phyloP scores from a whole-genome alignment of 148 eudicot species.

The Drosera capensis region DNA sequence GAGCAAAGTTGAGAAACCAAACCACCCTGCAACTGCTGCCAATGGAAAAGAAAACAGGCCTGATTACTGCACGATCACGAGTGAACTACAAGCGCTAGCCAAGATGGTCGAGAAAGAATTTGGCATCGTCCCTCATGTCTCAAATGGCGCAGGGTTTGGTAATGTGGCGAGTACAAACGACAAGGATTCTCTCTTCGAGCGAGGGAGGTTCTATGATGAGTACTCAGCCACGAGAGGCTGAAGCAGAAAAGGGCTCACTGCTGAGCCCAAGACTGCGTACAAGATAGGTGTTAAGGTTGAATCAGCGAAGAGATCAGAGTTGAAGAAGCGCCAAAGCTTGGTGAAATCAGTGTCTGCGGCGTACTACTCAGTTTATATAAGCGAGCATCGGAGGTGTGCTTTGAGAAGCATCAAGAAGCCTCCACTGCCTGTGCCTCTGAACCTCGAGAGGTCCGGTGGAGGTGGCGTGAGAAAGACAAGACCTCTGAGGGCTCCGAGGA shows the following conservation, averaged over 20 bases:
- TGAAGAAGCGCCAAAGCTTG: slow-evolving; percentile 23
- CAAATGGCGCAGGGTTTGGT: background rate
- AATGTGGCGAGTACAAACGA: slow-evolving; percentile 5
- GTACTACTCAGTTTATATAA: slow-evolving; percentile 26
- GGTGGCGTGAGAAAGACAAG: slow-evolving; percentile 24
- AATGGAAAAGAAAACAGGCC: slow-evolving; percentile 26
- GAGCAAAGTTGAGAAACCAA: slow-evolving; percentile 35
- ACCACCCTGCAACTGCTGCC: slow-evolving; percentile 5
- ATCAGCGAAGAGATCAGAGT: slow-evolving; percentile 9
- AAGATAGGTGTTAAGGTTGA: slow-evolving; percentile 32
- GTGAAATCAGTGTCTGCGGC: slow-evolving; percentile 24
- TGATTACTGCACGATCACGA: slow-evolving; percentile 32
- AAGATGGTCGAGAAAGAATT: slow-evolving; percentile 40
- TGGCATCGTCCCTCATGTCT: slow-evolving; percentile 6
- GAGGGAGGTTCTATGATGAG: slow-evolving; percentile 66
- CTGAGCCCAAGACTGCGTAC: slow-evolving; percentile 13
- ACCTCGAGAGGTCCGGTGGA: slow-evolving; percentile 16
- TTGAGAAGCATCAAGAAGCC: slow-evolving; percentile 77
- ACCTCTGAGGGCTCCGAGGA: slow-evolving; percentile 17
- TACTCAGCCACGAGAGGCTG: slow-evolving; percentile 69
- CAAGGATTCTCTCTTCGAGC: slow-evolving; percentile 38
- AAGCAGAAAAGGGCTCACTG: slow-evolving; percentile 22
- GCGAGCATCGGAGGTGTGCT: slow-evolving; percentile 46
- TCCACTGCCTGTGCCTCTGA: slow-evolving; percentile 55
- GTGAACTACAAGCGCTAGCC: slow-evolving; percentile 39